Evolutionary conservation across 192 early-diverging fungal species (phyloP).

Genomic region (Linnemannia exigua): DNA sequence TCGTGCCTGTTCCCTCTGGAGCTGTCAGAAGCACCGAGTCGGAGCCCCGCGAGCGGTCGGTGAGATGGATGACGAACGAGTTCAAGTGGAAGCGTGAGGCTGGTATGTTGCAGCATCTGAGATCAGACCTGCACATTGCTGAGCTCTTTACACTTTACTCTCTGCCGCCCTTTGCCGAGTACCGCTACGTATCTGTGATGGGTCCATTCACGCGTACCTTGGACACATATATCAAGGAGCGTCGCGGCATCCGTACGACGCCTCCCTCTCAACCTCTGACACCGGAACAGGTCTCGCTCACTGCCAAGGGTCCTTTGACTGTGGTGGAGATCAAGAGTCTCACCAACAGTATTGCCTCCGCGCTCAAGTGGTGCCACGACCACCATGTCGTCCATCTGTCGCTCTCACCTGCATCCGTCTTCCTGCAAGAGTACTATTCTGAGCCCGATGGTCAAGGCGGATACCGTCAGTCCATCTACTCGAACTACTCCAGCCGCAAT

Average conservation of each 20-base stretch:
- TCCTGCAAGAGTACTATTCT: conserved; percentile 50
- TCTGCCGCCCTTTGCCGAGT: conserved; percentile 33
- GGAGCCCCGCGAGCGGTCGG: conserved; percentile 35
- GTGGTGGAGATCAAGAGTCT: conserved; percentile 34
- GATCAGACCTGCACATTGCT: conserved; percentile 32
- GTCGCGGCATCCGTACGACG: neutral
- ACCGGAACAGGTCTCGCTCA: neutral
- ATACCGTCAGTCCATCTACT: conserved; percentile 34
- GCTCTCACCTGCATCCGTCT: conserved; percentile 39
- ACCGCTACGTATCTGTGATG: conserved; percentile 53
- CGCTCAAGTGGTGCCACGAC: conserved; percentile 52
- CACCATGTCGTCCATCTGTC: conserved; percentile 43
- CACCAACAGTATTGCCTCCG: conserved; percentile 43
- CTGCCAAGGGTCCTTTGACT: conserved; percentile 23
- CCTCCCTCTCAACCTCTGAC: neutral
- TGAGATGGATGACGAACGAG: conserved; percentile 53
- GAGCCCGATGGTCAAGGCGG: conserved; percentile 48
- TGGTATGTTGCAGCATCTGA: conserved; percentile 53
- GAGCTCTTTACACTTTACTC: conserved; percentile 44
- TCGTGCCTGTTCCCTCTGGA: conserved; percentile 38
- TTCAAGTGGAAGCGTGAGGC: conserved; percentile 55
- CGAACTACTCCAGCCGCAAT: conserved; percentile 7
- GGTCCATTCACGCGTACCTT: conserved; percentile 44
- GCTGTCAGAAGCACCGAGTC: conserved; percentile 31
- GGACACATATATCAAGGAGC: conserved; percentile 43